Conservation (phyloP, 2,329 filamentous ascomycete species). For the Pseudopithomyces maydicus region DNA sequence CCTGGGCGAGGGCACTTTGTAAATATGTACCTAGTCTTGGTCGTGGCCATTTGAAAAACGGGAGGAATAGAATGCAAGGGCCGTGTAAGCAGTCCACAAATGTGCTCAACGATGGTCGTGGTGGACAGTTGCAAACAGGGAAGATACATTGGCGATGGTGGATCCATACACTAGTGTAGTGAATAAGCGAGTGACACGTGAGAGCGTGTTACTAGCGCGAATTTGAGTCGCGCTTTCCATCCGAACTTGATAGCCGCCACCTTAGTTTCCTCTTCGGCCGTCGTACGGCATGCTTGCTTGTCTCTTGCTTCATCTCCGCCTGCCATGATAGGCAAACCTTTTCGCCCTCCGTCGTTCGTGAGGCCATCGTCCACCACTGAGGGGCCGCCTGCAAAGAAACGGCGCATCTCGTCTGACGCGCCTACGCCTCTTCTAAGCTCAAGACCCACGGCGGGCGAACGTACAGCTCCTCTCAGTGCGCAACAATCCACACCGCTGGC, state of each 20-base stretch:
- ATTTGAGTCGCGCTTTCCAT: not conserved
- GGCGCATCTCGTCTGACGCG: conserved; percentile 44
- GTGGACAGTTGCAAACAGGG: too few species aligned
- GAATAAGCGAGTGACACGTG: not conserved
- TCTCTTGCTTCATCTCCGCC: not conserved
- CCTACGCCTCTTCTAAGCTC: conserved; percentile 10
- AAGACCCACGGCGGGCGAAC: conserved; percentile 23
- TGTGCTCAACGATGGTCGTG: not conserved
- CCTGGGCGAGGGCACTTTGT: conserved; percentile 41
- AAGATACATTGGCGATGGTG: too few species aligned
- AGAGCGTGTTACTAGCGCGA: not conserved
- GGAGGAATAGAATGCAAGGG: not conserved
- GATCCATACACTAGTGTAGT: too few species aligned
- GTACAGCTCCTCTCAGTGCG: conserved; percentile 38
- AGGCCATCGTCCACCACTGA: conserved; percentile 23
- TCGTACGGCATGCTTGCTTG: not conserved
- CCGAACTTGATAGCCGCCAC: not conserved
- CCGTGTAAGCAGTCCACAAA: too few species aligned
- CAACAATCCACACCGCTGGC: conserved; percentile 23
- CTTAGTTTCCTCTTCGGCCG: not conserved
- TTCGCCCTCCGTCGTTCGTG: conserved; percentile 40
- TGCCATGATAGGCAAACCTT: conserved; percentile 37
- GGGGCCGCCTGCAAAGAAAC: conserved; percentile 49
- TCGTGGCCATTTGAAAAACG: not conserved
- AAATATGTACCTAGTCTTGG: not conserved